A percentile compares a stretch with the other conserved stretches of the same genome.
These are phyloP conservation scores for Aspergillus sp. DNA, from an alignment of 2,329 filamentous ascomycete species.

Conservation along the genomic window DNA sequence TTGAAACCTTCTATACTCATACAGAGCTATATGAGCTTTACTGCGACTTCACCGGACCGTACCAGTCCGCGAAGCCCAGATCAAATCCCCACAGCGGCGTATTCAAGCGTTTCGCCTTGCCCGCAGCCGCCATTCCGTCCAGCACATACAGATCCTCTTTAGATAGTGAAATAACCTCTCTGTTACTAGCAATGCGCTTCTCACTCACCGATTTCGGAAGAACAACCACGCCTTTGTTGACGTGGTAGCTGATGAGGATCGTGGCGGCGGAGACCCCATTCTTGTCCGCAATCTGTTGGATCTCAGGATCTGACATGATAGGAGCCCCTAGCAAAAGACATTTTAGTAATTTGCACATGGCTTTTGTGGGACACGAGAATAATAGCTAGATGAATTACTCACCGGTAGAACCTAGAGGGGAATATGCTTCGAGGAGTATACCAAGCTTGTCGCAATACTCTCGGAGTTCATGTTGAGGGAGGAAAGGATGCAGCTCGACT, in stretches of 20 bases:
- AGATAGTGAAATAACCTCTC: not conserved
- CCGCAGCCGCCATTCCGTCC: constrained; percentile 30
- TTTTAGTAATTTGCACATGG: not conserved
- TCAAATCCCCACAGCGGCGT: constrained; percentile 38
- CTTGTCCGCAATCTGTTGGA: constrained; percentile 2
- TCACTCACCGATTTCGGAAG: constrained; percentile 7
- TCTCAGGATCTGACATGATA: constrained; percentile 2
- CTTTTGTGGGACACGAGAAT: too few relatives aligned
- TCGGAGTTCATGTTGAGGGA: constrained; percentile 39
- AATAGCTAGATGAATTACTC: not conserved
- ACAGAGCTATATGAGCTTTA: not conserved
- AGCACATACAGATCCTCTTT: constrained; percentile 25
- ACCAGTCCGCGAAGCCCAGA: constrained; percentile 33
- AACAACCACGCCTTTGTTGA: constrained; percentile 6
- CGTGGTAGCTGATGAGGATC: constrained; percentile 10
- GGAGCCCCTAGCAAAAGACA: not conserved
- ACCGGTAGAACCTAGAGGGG: constrained; percentile 26
- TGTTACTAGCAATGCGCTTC: constrained; percentile 2
- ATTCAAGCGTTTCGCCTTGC: constrained; percentile 38
- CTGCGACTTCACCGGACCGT: constrained; percentile 9
- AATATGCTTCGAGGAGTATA: constrained; percentile 43
- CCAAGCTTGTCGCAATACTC: constrained; percentile 36
- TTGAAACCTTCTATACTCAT: too few relatives aligned
- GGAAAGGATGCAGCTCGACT: constrained; percentile 43
- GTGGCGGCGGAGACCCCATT: constrained; percentile 5